These are phyloP conservation scores for Apiospora pterosperma DNA, from an alignment of 2,329 filamentous ascomycete species.

Conservation along the genomic window DNA sequence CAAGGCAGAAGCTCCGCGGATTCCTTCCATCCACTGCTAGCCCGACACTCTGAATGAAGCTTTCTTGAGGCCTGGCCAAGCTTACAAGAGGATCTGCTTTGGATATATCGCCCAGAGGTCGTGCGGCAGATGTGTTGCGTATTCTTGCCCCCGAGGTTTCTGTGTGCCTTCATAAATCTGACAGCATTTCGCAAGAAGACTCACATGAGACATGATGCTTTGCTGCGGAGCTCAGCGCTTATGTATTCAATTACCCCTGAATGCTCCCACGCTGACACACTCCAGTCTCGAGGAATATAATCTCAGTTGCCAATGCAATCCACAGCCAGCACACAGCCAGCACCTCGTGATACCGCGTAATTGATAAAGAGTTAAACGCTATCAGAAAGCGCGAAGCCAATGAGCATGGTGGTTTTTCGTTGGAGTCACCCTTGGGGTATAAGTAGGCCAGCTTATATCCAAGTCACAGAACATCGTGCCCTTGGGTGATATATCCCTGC, in stretches of 20 bases:
- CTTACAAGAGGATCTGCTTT: slow-evolving; percentile 85
- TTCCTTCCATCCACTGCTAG: too few relatives aligned
- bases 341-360: background rate
- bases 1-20: too few relatives aligned
- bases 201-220: background rate
- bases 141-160: background rate
- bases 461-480: too few relatives aligned
- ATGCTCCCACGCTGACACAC: background rate
- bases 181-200: background rate
- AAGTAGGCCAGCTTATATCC: too few relatives aligned
- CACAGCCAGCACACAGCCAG: background rate
- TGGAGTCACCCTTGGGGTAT: too few relatives aligned
- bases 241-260: background rate
- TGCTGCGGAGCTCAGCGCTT: background rate
- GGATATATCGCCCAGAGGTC: slow-evolving; percentile 49
- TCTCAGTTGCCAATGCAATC: background rate
- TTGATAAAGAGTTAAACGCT: background rate
- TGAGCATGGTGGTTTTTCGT: background rate
- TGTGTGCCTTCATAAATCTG: background rate
- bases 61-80: slow-evolving; percentile 79
- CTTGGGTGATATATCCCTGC: too few relatives aligned
- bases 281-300: background rate
- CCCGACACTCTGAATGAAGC: slow-evolving; percentile 82
- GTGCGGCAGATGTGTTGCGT: background rate
- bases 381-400: background rate